A percentile compares a stretch with the other conserved stretches of the same genome.
Conservation (phyloP, 106 monocot genomes). For the Dendrobium chrysotoxum region DNA sequence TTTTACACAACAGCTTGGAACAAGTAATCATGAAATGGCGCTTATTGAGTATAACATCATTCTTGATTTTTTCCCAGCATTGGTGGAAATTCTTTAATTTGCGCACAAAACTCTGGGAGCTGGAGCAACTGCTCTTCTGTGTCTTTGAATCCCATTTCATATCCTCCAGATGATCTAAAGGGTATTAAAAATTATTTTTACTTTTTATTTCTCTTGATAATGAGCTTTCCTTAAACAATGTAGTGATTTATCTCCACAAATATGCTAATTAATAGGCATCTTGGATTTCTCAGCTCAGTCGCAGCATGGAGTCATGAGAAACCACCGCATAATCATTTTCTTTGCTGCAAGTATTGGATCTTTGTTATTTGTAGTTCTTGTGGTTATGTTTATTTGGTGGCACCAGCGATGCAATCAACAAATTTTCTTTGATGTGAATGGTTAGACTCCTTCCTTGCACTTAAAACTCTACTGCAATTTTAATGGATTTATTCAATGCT, state of each 20-base stretch:
- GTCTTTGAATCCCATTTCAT: conserved; percentile 70
- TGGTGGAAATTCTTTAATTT: conserved; percentile 82
- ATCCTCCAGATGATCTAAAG: conserved; percentile 78
- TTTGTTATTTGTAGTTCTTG: conserved; percentile 31
- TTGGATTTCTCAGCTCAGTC: conserved; percentile 53
- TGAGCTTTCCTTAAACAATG: background rate
- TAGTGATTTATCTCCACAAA: conserved; percentile 10
- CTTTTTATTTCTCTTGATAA: background rate
- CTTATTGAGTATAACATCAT: conserved; percentile 1
- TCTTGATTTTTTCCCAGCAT: conserved; percentile 40
- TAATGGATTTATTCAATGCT: background rate
- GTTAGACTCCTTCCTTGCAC: conserved; percentile 23
- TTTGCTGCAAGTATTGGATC: conserved; percentile 54
- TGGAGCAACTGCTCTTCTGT: conserved; percentile 63
- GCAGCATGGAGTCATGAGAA: conserved; percentile 34
- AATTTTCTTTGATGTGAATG: conserved; percentile 89
- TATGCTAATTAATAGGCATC: conserved; percentile 19
- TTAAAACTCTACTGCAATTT: background rate
- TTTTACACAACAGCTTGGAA: background rate
- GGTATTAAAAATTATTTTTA: conserved; percentile 19
- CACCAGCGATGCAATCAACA: conserved; percentile 54
- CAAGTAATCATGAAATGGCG: background rate
- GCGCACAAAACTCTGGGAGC: conserved; percentile 32
- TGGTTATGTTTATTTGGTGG: conserved; percentile 67
- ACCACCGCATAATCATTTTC: conserved; percentile 46